phyloP scores from a whole-genome alignment of 768 basidiomycete genomes.

The Polyporus arcularius region DNA sequence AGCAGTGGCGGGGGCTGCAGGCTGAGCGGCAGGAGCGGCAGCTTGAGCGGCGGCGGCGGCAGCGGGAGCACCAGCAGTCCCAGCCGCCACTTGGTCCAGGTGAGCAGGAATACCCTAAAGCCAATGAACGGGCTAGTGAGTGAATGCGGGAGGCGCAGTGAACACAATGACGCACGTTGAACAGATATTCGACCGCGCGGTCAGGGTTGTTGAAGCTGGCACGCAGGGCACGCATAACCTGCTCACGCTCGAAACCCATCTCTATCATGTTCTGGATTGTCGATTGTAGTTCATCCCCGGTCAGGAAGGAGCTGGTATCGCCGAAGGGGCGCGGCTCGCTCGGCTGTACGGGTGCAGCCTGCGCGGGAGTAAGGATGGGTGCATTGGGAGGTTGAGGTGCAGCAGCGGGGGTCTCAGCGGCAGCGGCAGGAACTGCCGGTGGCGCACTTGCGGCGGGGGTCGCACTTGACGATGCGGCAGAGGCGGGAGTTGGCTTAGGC shows the following conservation, averaged over 20 bases:
- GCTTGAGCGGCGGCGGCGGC: conserved; percentile 31
- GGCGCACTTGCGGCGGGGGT: conserved; percentile 33
- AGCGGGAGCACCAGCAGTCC: conserved; percentile 35
- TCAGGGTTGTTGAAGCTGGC: conserved; percentile 98
- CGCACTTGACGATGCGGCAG: conserved; percentile 32
- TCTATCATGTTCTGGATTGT: conserved; percentile 84
- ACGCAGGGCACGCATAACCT: conserved; percentile 81
- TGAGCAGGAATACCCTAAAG: conserved; percentile 79
- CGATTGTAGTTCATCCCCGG: conserved; percentile 72
- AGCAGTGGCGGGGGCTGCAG: conserved; percentile 40
- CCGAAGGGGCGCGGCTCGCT: conserved; percentile 39
- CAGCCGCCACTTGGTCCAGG: conserved; percentile 52
- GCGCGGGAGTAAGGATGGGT: conserved; percentile 32
- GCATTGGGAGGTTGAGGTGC: conserved; percentile 39
- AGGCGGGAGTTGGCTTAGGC: conserved; percentile 55
- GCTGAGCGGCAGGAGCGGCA: conserved; percentile 37
- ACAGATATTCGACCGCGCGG: conserved; percentile 96
- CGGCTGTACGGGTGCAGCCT: conserved; percentile 34
- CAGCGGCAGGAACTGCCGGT: conserved; percentile 33
- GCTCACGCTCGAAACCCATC: conserved; percentile 91
- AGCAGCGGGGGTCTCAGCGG: conserved; percentile 32
- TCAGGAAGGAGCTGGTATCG: conserved; percentile 64
- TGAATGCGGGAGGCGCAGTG: neutral
- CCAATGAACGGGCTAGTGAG: neutral
- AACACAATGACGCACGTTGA: conserved; percentile 62